Base-by-base conservation (phyloP, 2,329 filamentous ascomycete genomes). In the Claviceps citrina region DNA sequence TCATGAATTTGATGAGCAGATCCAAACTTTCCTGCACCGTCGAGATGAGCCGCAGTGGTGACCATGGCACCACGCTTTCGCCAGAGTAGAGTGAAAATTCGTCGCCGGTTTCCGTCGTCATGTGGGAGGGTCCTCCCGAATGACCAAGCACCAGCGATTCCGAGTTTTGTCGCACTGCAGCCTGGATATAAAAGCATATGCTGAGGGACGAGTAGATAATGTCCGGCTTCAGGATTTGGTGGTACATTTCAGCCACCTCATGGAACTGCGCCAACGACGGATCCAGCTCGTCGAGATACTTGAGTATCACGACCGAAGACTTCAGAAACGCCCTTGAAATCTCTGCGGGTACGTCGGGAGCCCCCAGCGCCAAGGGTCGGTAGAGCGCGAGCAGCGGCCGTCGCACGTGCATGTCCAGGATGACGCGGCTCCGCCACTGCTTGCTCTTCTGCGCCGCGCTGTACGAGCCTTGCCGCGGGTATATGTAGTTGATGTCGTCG, bases 141-240 rank as follows among this genome's bases (percentile, higher is more conserved):
- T 56, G 51, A 8, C 51, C 51, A 20, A 55, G 47, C n/a, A 52
- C 48, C 12, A 50, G 43, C 30, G 48, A 50, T 16, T 61, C 55
- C 4, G 48, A 49, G 28, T 49, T 49, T 24, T 55, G 52, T 5
- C 54, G 55, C 9, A 54, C 44, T 2, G 50, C 51, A n/a, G 51
- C 46, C 28, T 58, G 59, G 50, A 74, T 70, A 42, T 70, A 74
- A 46, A 67, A 72, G 49, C 71, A 74, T 10, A 74, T 57, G 42
- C 69, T 70, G 33, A 74, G 62, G 3, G 68, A 67, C 0, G 70
- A 68, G 50, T 73, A 69, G 16, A 72, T 57, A 19, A 74, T 67
- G 45, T 74, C 71, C 43, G 65, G 63, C 47, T 68, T 70, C 27
- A 74, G 51, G 9, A 71, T 58, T 36, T 71, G 61, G 43, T 71